phyloP scores from a whole-genome alignment of 2,329 filamentous ascomycete genomes.

The Bipolaris victoriae region DNA sequence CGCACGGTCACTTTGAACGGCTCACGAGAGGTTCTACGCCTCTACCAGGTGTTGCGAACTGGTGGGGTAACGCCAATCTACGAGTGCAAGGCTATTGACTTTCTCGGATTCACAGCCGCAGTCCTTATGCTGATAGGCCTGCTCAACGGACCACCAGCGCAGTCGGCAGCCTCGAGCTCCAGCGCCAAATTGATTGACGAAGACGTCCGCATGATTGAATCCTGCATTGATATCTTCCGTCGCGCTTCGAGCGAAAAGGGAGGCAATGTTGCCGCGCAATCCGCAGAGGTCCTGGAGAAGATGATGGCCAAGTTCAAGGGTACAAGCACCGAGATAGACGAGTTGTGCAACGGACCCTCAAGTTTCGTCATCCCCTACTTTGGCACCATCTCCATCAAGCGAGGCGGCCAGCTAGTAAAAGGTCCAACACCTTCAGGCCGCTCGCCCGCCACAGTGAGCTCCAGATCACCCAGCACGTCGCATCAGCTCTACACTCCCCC shows the following conservation, averaged over 20 bases:
- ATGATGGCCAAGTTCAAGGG: constrained; percentile 43
- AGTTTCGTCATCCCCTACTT: constrained; percentile 52
- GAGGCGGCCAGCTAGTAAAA: constrained; percentile 32
- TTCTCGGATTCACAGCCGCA: constrained; percentile 55
- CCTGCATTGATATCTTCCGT: constrained; percentile 51
- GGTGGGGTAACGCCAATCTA: constrained; percentile 48
- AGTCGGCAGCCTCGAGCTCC: constrained; percentile 5
- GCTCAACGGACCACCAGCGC: constrained; percentile 37
- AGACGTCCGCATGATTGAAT: constrained; percentile 49
- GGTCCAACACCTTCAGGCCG: neutral
- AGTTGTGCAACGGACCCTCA: constrained; percentile 21
- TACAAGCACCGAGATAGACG: constrained; percentile 6
- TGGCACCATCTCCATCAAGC: constrained; percentile 49
- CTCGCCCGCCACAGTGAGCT: constrained; percentile 5
- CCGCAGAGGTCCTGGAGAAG: constrained; percentile 48
- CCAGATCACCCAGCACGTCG: constrained; percentile 5
- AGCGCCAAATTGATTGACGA: constrained; percentile 40
- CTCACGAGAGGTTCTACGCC: constrained; percentile 50
- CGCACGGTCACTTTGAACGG: constrained; percentile 50
- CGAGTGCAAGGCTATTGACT: constrained; percentile 56
- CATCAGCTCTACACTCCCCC: constrained; percentile 19
- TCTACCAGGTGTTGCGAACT: constrained; percentile 49
- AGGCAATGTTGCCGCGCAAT: constrained; percentile 50
- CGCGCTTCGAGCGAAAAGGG: constrained; percentile 50
- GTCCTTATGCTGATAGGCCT: constrained; percentile 53